These are phyloP conservation scores for Wallemia ichthyophaga DNA, from an alignment of 1,284 basidiomycete species.

Conservation along the genomic window DNA sequence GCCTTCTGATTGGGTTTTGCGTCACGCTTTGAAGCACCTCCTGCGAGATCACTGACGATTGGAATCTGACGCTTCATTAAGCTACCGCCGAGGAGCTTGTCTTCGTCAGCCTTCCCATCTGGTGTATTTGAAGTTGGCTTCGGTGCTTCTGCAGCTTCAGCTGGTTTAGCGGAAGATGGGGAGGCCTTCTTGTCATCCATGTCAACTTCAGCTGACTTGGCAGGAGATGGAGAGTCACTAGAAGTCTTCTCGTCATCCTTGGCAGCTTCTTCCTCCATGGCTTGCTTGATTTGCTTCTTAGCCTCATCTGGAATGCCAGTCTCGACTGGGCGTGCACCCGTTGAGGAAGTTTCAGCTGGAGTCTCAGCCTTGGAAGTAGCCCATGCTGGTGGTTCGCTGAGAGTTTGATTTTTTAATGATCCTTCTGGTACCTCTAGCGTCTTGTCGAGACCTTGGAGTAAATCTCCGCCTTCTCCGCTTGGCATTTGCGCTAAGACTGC, in stretches of 20 bases:
- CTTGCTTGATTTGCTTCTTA: not conserved
- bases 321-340: not conserved
- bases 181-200: too few species aligned
- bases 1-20: not conserved
- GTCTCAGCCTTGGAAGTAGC: not conserved
- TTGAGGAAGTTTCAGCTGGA: not conserved
- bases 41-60: not conserved
- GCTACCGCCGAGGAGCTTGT: too few species aligned
- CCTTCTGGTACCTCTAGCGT: not conserved
- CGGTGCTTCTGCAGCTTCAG: too few species aligned
- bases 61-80: too few species aligned
- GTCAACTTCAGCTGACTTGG: too few species aligned
- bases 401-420: not conserved
- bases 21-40: not conserved
- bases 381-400: not conserved
- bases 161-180: too few species aligned
- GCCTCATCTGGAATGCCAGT: not conserved
- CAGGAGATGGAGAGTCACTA: too few species aligned
- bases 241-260: not conserved
- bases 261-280: not conserved
- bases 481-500: not conserved
- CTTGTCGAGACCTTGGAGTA: not conserved
- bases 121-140: too few species aligned
- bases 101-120: too few species aligned
- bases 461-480: not conserved